Conservation (phyloP, 208 protist species). For the Leishmania mexicana region DNA sequence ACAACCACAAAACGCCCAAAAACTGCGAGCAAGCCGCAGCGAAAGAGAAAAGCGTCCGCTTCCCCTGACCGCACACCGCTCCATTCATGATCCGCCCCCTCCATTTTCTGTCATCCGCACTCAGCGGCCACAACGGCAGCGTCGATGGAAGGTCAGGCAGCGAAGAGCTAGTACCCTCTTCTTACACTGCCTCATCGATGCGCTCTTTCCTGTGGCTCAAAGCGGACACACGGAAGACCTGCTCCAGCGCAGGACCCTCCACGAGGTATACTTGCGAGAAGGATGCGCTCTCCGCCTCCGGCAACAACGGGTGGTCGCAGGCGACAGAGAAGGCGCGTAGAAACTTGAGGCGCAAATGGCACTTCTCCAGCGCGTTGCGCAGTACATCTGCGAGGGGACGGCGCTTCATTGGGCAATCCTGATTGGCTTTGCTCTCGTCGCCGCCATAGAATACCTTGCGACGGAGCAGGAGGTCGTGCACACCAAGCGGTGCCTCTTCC, state of each 20-base stretch:
- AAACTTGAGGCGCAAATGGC: conserved; percentile 53
- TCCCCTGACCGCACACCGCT: not conserved
- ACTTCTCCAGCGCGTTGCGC: conserved; percentile 45
- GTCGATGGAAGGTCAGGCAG: too few species aligned
- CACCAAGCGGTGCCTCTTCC: conserved; percentile 65
- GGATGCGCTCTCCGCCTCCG: conserved; percentile 45
- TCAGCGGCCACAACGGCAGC: not conserved
- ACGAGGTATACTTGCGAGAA: conserved; percentile 73
- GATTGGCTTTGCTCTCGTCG: conserved; percentile 2
- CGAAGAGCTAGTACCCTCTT: not conserved
- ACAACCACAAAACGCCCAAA: too few species aligned
- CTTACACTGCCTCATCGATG: not conserved
- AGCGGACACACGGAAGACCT: conserved; percentile 21
- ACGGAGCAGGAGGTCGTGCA: conserved; percentile 52
- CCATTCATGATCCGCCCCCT: not conserved
- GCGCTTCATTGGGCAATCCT: conserved; percentile 20
- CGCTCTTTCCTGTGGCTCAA: not conserved
- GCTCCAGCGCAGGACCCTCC: conserved; percentile 49
- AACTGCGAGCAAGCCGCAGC: not conserved
- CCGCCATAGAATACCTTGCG: conserved; percentile 4
- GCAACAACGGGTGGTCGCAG: conserved; percentile 68
- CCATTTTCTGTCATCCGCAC: not conserved
- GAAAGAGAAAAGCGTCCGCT: not conserved
- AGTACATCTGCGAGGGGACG: conserved; percentile 40
- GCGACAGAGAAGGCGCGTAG: conserved; percentile 70